A percentile compares a stretch with the other conserved stretches of the same genome.
These are phyloP conservation scores for Piper betle DNA, from an alignment of 164 flowering plant species.

Conservation along the genomic window DNA sequence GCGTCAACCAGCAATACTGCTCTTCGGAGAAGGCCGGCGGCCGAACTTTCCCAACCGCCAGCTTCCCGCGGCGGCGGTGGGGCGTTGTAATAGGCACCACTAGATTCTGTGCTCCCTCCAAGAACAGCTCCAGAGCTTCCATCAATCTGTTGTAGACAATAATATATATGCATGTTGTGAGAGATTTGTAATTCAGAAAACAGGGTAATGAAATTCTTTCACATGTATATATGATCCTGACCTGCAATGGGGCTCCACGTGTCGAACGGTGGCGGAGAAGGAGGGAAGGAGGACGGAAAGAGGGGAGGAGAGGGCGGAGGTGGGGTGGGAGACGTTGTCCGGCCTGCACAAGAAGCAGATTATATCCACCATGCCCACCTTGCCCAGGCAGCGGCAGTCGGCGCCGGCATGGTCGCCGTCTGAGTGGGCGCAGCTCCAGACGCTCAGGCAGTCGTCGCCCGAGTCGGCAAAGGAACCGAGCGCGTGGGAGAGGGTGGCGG, in stretches of 20 bases:
- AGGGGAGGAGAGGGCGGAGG: constrained; percentile 44
- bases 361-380: constrained; percentile 73
- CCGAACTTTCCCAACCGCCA: constrained; percentile 15
- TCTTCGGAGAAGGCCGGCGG: constrained; percentile 24
- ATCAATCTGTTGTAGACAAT: constrained; percentile 39
- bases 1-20: constrained; percentile 88
- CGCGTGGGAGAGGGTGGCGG: constrained; percentile 51
- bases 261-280: constrained; percentile 27
- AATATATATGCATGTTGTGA: neutral
- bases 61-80: constrained; percentile 11
- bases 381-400: constrained; percentile 59
- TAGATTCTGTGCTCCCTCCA: constrained; percentile 67
- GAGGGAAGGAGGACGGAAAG: constrained; percentile 35
- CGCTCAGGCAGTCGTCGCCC: constrained; percentile 43
- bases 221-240: no score
- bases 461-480: constrained; percentile 37
- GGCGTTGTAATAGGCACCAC: constrained; percentile 41
- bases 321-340: constrained; percentile 39
- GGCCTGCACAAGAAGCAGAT: constrained; percentile 49
- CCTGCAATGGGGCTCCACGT: constrained; percentile 46
- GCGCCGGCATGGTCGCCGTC: neutral
- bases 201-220: no score
- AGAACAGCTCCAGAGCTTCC: constrained; percentile 67
- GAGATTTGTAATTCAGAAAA: no score
- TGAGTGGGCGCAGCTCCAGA: constrained; percentile 58